Evolutionary conservation across 1,284 basidiomycete genomes (phyloP), one percentile per base, ranked within the genome.

Genomic region (Cutaneotrichosporon cutaneum): DNA sequence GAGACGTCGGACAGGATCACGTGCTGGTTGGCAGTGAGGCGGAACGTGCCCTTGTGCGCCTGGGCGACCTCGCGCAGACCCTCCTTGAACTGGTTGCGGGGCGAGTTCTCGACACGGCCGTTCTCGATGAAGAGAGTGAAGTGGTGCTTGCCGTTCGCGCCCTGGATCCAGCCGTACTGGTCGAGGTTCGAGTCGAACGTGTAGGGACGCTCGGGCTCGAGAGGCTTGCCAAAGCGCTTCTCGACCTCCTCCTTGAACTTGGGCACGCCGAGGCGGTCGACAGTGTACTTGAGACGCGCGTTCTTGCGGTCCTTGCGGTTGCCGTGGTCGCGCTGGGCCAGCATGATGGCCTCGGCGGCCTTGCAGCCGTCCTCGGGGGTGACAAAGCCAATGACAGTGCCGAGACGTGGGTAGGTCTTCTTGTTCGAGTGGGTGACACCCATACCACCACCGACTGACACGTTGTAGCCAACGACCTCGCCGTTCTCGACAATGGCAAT

Each of bases 341-440:
- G 81, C 88, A 99, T 90, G 72, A 99, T 85, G 75, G 89, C 89
- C 82, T 98, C 94, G 36, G 93, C 93, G 9, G 94, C 89, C 62
- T 88, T 83, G 72, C 86, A 85, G 56, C 90, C 93, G 77, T 99
- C 89, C 66, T 95, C 92, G 16, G 87, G 83, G 1, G 88, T 90
- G 72, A 93, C 92, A 83, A 97, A 99, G 59, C 95, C 96, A 68
- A 99, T 86, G 30, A 97, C 82, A 72, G 88, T 88, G 54, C 87
- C 94, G 47, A 90, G 81, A 65, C 96, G 88, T 51, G 96, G 96
- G 80, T 99, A 99, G 0, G 95, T 99, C 83, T 95, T 94, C 84
- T 98, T 99, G 85, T 93, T 96, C 57, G 91, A 93, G 77, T 99
- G 94, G 0, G 95, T 98, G 52, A 99, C 95, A 80, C 95, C 95